These are phyloP conservation scores for Podaxis rugospora DNA, from an alignment of 768 basidiomycete genomes.

Conservation along the genomic window DNA sequence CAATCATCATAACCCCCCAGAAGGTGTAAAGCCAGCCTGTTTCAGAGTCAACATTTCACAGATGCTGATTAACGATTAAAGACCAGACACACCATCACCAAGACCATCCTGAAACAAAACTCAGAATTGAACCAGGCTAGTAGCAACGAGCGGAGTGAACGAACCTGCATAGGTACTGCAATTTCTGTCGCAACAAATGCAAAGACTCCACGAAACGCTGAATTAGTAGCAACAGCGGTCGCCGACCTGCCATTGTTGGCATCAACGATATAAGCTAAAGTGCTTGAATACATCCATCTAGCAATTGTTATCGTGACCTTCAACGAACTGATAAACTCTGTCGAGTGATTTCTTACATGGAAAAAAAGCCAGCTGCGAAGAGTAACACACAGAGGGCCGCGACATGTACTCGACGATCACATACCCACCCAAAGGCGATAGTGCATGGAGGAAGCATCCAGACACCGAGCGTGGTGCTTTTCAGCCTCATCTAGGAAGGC, in stretches of 20 bases:
- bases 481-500: constrained; percentile 59
- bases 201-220: constrained; percentile 63
- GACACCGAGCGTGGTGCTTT: constrained; percentile 56
- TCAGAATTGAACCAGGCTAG: neutral
- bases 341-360: constrained; percentile 46
- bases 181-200: constrained; percentile 71
- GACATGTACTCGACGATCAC: constrained; percentile 56
- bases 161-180: constrained; percentile 67
- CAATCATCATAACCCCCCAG: constrained; percentile 44
- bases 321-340: neutral
- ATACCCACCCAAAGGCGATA: constrained; percentile 74
- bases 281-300: constrained; percentile 34
- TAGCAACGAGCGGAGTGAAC: constrained; percentile 14
- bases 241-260: constrained; percentile 79
- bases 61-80: neutral
- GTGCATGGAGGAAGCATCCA: constrained; percentile 56
- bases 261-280: constrained; percentile 83
- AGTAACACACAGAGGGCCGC: constrained; percentile 68
- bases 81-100: constrained; percentile 57
- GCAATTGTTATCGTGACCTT: neutral
- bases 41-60: neutral
- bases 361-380: constrained; percentile 69
- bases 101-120: constrained; percentile 43
- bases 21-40: constrained; percentile 66
- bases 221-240: constrained; percentile 72